Evolutionary conservation across 441 rosid species (phyloP), one percentile per base, ranked within the genome.

Genomic region (Arabidopsis lyrata): DNA sequence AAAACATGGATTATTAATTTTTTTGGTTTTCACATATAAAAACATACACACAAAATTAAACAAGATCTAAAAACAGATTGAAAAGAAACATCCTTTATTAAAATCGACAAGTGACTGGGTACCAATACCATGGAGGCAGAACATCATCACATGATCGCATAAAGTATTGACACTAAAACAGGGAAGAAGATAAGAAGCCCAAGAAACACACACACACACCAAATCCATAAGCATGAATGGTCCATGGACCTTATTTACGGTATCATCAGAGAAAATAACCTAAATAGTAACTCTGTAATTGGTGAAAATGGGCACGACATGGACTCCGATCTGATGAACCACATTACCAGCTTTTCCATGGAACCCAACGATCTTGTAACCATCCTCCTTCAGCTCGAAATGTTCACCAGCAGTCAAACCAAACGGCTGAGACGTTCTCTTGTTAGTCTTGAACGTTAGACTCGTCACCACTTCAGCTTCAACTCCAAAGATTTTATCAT

Each of bases 241-340:
- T 3, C 15, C 1, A 7, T 38, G 48, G 18, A 60, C 11, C 64
- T 60, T 60, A 60, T 39, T 39, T 59, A 20, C 18, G 5, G 13
- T 20, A 13, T 31, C 22, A 32, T 3, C 1, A 31, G 3, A 39
- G 7, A 13, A 38, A 35, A 2, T 2, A 13, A 39, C 22, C 65
- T 39, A 24, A 13, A 60, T 0, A 4, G 3, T 2, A 22, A 16
- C 0, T 13, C 12, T 3, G 3, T 20, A 39, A 32, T 5, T 16
- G 54, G 73, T 48, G 29, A 31, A 1, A 32, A 56, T 61, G 5
- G 78, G 66, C 7, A 11, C 54, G 14, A 67, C 55, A 50, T 74
- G 32, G 60, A 68, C 78, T 18, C 78, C 73, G 4, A 74, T 67
- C 13, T 66, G 67, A 62, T 72, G 62, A 63, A 72, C 13, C 22